Evolutionary conservation across 73 alveolate species (phyloP), one percentile per base, ranked within the genome.

Genomic region (Paramecium caudatum): DNA sequence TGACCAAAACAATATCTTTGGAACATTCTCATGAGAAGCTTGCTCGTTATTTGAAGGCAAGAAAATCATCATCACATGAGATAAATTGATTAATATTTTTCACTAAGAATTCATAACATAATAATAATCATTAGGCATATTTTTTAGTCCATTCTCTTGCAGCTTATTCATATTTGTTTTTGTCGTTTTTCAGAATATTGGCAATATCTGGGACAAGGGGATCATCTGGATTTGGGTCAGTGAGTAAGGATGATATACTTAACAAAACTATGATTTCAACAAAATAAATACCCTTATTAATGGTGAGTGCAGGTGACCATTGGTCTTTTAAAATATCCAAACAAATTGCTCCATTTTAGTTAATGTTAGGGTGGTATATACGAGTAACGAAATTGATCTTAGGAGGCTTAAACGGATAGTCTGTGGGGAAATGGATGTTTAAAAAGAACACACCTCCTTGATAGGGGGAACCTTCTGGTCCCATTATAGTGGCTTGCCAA

Each of bases 351-450:
- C 98, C 99, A 74, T 95, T 97, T 46, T 97, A 91, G 94, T 94
- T 94, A 87, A 98, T 97, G 84, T 96, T 97, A 19, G 99, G 98
- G 93, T 96, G 99, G 93, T 97, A 97, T 90, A 97, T 95, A 83
- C 96, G 82, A 47, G 99, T 95, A 6, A 94, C 91, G 94, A 96
- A 95, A 12, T 85, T 90, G 50, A 90, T 90, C 90, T 90, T 98
- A 32, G 98, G 99, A 23, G 99, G 99, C 91, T 96, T 96, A 96
- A 97, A 97, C 32, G 99, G 99, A 87, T 94, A 98, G 87, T 98
- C 99, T 17, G 96, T 90, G 32, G 98, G 98, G 92, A 95, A 97
- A 47, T 81, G 94, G 80, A 97, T 94, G 68, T 96, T 96, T 94
- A 97, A 82, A 91, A 94, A 95, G 95, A 94, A 97, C 65, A 95